Conservation (phyloP, 371 early-diverging fungal species). For the Mucor indicus region DNA sequence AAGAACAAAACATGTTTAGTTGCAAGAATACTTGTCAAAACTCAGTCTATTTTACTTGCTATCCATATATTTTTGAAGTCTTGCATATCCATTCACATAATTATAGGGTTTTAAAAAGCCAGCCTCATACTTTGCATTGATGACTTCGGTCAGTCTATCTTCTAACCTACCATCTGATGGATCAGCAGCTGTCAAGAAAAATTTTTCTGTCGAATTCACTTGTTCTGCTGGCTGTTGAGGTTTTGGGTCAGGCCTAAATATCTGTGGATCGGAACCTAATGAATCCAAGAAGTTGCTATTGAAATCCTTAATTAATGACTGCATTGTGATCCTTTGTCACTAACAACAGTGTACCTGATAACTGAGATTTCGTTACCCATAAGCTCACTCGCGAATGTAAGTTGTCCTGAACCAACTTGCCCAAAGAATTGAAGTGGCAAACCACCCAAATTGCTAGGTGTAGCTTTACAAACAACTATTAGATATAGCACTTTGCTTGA, state of each 20-base stretch:
- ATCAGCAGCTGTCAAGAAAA: conserved; percentile 87
- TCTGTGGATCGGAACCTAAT: conserved; percentile 36
- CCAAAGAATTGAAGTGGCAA: conserved; percentile 22
- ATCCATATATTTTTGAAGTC: conserved; percentile 90
- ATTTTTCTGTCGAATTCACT: conserved; percentile 64
- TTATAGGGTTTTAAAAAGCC: conserved; percentile 93
- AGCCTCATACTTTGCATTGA: conserved; percentile 92
- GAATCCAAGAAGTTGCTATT: conserved; percentile 66
- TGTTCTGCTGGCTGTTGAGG: too few relatives aligned
- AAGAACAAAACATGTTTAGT: background rate
- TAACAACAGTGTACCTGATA: too few relatives aligned
- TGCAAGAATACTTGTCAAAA: too few relatives aligned
- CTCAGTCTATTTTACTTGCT: conserved; percentile 53
- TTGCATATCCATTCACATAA: conserved; percentile 87
- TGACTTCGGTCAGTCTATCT: conserved; percentile 83
- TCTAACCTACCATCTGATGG: conserved; percentile 80
- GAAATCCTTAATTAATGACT: too few relatives aligned
- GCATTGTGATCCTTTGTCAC: too few relatives aligned
- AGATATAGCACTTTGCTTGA: too few relatives aligned
- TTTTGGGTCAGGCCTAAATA: conserved; percentile 15
- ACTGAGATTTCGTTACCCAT: conserved; percentile 75
- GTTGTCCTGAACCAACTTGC: conserved; percentile 35
- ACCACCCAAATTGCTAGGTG: conserved; percentile 14
- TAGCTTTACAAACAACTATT: too few relatives aligned
- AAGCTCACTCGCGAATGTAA: conserved; percentile 66